These are phyloP conservation scores for Colletotrichum cereale DNA, from an alignment of 2,329 filamentous ascomycete genomes.

Conservation along the genomic window DNA sequence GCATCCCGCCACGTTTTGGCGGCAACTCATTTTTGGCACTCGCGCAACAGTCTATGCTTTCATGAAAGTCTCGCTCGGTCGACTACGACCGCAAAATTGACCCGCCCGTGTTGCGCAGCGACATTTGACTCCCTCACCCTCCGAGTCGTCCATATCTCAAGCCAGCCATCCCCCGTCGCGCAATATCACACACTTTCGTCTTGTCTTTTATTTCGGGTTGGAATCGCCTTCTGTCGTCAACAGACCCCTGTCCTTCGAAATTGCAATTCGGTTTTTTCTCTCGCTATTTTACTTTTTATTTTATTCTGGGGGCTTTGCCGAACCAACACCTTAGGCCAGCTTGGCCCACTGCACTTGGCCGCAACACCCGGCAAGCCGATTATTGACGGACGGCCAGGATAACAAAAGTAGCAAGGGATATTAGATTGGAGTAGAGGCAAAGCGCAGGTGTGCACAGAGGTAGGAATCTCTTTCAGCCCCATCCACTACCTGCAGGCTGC, in stretches of 20 bases:
- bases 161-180: background rate
- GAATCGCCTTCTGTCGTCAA: too few species aligned
- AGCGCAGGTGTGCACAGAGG: conserved; percentile 24
- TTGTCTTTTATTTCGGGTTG: background rate
- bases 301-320: background rate
- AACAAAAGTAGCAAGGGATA: conserved; percentile 24
- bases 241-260: background rate
- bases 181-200: background rate
- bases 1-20: conserved; percentile 21
- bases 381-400: conserved; percentile 21
- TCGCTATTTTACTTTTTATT: background rate
- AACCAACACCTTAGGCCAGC: conserved; percentile 1
- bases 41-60: conserved; percentile 6
- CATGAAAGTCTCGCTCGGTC: conserved; percentile 5
- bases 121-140: background rate
- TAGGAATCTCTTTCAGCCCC: conserved; percentile 19
- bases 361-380: background rate
- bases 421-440: too few species aligned
- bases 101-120: background rate
- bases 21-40: background rate
- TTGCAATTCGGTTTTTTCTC: background rate
- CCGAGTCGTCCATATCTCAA: background rate
- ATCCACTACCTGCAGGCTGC: conserved; percentile 23
- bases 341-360: conserved; percentile 5
- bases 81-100: conserved; percentile 7